These are phyloP conservation scores for Suillus hirtellus DNA, from an alignment of 768 basidiomycete species.

Conservation along the genomic window DNA sequence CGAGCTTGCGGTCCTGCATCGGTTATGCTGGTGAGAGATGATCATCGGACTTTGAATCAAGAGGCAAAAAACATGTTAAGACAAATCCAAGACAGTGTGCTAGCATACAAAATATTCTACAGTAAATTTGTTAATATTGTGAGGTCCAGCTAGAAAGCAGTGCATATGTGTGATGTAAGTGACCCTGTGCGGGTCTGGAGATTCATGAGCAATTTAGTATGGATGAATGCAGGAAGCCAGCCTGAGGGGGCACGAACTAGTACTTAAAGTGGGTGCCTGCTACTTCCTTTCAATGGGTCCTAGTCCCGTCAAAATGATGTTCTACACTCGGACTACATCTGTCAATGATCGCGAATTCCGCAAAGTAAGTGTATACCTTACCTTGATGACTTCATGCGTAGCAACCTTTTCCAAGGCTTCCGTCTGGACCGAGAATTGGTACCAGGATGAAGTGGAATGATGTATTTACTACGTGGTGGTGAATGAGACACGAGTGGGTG, in stretches of 20 bases:
- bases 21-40: not conserved
- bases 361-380: not conserved
- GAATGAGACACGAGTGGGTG: constrained; percentile 3
- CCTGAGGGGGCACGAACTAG: not conserved
- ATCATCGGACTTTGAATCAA: constrained; percentile 4
- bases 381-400: constrained; percentile 3
- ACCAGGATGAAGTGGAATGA: not conserved
- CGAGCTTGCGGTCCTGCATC: not conserved
- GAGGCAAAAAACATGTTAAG: not conserved
- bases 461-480: not conserved
- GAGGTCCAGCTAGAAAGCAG: not conserved
- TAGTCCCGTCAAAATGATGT: not conserved
- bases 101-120: not conserved
- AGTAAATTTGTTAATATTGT: not conserved
- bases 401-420: not conserved
- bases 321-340: not conserved
- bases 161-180: not conserved
- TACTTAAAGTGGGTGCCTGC: not conserved
- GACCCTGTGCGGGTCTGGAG: not conserved
- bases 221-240: not conserved
- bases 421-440: not conserved
- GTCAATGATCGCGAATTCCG: not conserved
- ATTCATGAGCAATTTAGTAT: not conserved
- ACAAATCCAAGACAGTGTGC: not conserved
- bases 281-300: not conserved